Percentiles rank a stretch among this genome's conserved stretches.
Conservation (phyloP, 208 protist species). For the Leishmania braziliensis region DNA sequence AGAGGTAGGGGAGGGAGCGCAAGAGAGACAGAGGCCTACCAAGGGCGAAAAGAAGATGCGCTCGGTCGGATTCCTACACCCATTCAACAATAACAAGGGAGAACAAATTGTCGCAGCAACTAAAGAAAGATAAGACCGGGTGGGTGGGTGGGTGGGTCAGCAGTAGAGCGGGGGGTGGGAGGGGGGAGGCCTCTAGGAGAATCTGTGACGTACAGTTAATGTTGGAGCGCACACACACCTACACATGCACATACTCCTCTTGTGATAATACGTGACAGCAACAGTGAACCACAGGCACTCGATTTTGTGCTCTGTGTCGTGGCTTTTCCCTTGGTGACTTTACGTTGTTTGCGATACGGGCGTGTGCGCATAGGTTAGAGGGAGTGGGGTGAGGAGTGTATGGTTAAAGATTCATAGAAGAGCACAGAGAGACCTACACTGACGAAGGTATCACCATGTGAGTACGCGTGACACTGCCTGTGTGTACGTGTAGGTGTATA, state of each 20-base stretch:
- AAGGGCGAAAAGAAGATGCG: conserved; percentile 1
- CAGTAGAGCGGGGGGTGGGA: conserved; percentile 1
- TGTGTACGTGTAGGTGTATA: not conserved
- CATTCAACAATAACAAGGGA: not conserved
- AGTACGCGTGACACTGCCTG: not conserved
- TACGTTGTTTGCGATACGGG: no score
- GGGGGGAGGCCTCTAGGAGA: not conserved
- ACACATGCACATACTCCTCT: not conserved
- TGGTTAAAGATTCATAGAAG: not conserved
- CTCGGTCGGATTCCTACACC: not conserved
- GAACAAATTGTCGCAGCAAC: not conserved
- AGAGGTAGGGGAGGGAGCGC: conserved; percentile 1
- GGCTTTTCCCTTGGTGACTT: not conserved
- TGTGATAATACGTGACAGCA: not conserved
- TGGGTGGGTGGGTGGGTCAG: not conserved
- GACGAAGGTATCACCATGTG: no score
- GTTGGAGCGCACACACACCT: not conserved
- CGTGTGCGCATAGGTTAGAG: not conserved
- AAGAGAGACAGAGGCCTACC: not conserved
- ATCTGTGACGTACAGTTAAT: not conserved
- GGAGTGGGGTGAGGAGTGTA: not conserved
- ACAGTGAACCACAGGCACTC: not conserved
- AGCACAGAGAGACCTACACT: not conserved
- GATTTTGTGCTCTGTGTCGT: not conserved
- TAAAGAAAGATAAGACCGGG: conserved; percentile 6